Conservation (phyloP, 352 stramenopile species). For the Pythium vanterpoolii region DNA sequence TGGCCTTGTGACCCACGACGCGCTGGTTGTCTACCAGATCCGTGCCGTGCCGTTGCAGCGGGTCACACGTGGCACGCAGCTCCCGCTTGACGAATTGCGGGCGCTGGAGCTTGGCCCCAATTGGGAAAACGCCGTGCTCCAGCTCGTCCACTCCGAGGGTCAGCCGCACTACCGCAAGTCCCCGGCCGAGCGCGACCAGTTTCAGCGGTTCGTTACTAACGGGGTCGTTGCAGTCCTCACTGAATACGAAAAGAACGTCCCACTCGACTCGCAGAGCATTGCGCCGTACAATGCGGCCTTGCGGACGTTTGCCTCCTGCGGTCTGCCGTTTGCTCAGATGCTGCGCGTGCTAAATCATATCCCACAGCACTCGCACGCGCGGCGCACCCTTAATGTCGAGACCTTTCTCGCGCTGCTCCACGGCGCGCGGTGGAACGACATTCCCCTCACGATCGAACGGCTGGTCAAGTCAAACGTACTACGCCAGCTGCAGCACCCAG, state of each 20-base stretch:
- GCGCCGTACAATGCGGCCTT: constrained; percentile 63
- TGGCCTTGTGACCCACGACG: constrained; percentile 26
- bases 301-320: constrained; percentile 52
- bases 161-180: constrained; percentile 63
- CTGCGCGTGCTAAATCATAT: constrained; percentile 50
- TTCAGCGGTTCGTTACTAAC: constrained; percentile 38
- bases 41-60: constrained; percentile 53
- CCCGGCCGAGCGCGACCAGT: constrained; percentile 37
- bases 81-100: constrained; percentile 34
- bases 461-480: constrained; percentile 49
- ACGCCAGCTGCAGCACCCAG: constrained; percentile 21
- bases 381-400: constrained; percentile 43
- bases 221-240: constrained; percentile 44
- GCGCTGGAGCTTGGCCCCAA: constrained; percentile 24
- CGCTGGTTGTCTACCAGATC: constrained; percentile 50
- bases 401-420: constrained; percentile 62
- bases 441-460: constrained; percentile 58
- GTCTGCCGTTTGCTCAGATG: constrained; percentile 48
- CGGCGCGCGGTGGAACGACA: constrained; percentile 61
- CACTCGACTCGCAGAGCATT: constrained; percentile 20
- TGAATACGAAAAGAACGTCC: constrained; percentile 38
- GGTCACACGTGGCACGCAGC: constrained; percentile 21
- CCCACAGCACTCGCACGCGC: constrained; percentile 42
- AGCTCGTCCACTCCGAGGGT: constrained; percentile 50
- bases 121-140: constrained; percentile 56